Conservation (phyloP, 495 filamentous ascomycete genomes). For the Neurospora sp. region DNA sequence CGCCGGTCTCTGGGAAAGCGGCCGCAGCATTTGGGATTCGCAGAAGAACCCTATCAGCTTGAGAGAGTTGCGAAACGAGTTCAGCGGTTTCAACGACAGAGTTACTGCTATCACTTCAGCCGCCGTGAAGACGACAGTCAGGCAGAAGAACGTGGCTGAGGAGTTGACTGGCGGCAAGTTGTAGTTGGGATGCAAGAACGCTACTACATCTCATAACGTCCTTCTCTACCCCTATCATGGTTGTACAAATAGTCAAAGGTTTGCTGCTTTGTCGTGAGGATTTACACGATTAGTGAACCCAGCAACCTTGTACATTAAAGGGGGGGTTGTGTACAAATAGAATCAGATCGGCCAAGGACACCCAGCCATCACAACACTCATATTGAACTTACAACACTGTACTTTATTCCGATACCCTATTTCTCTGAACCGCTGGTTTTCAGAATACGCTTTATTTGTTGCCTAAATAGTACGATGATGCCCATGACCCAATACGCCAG, state of each 20-base stretch:
- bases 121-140: slow-evolving; percentile 15
- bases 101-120: slow-evolving; percentile 9
- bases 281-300: not conserved
- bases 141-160: slow-evolving; percentile 37
- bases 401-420: not conserved
- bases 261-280: not conserved
- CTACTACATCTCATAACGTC: not conserved
- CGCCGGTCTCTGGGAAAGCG: slow-evolving; percentile 1
- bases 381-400: not conserved
- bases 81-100: slow-evolving; percentile 10
- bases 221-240: not conserved
- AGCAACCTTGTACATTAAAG: not conserved
- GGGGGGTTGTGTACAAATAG: slow-evolving; percentile 17
- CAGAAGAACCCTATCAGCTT: slow-evolving; percentile 21
- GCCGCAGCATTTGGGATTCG: slow-evolving; percentile 32
- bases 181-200: slow-evolving; percentile 6
- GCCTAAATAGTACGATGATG: not conserved
- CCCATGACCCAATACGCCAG: not conserved
- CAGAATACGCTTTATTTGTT: not conserved
- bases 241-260: not conserved
- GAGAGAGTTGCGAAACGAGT: slow-evolving; percentile 17
- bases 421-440: not conserved
- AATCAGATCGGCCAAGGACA: slow-evolving; percentile 2
- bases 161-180: slow-evolving; percentile 41
- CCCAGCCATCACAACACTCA: not conserved